These are phyloP conservation scores for Physcomitrellopsis africana DNA, from an alignment of 225 moss, liverwort and hornwort species.

Conservation along the genomic window DNA sequence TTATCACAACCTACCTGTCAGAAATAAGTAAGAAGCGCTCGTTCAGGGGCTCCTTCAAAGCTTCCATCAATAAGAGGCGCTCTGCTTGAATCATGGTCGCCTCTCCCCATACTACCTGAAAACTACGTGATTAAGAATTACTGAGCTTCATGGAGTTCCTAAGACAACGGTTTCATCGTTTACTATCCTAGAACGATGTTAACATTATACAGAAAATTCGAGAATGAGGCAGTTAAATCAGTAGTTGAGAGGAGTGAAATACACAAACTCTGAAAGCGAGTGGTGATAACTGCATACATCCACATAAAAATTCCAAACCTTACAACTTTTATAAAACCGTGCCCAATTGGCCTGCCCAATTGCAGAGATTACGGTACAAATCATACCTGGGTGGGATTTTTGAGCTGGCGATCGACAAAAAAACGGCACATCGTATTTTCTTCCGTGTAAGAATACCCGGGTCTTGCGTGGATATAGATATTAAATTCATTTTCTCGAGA, in stretches of 20 bases:
- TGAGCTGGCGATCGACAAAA: constrained; percentile 58
- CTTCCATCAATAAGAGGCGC: constrained; percentile 69
- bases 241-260: constrained; percentile 1
- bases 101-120: constrained; percentile 97
- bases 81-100: constrained; percentile 98
- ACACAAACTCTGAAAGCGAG: neutral
- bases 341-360: neutral
- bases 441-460: constrained; percentile 45
- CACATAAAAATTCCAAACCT: constrained; percentile 11
- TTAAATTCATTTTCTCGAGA: constrained; percentile 48
- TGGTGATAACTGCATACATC: constrained; percentile 2
- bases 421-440: constrained; percentile 54
- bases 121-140: constrained; percentile 15
- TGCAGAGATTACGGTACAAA: neutral
- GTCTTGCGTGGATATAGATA: constrained; percentile 60
- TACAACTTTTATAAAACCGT: neutral
- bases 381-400: constrained; percentile 49
- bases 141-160: constrained; percentile 9
- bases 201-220: constrained; percentile 7
- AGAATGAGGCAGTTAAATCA: constrained; percentile 7
- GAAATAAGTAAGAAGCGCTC: constrained; percentile 90
- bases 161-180: neutral
- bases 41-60: constrained; percentile 80
- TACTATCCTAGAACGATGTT: neutral
- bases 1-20: constrained; percentile 65